A percentile compares a stretch with the other conserved stretches of the same genome.
phyloP scores from a whole-genome alignment of 306 rosid genomes.

The Trifolium fragiferum region DNA sequence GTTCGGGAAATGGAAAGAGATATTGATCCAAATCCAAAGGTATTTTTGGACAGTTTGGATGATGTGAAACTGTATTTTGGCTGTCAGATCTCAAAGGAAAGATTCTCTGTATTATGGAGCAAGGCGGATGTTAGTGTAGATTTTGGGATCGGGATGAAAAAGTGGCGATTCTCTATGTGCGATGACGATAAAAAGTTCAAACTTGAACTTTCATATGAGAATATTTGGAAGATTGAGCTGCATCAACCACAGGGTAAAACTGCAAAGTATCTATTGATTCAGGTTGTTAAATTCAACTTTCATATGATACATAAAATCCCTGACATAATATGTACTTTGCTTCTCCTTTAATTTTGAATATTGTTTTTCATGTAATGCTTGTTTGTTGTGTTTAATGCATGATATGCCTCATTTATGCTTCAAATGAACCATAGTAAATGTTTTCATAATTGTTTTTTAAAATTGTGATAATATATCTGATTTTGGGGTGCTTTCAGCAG shows the following conservation, averaged over 20 bases:
- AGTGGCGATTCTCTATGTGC: constrained; percentile 49
- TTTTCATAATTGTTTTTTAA: background rate
- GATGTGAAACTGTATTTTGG: constrained; percentile 65
- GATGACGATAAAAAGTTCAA: constrained; percentile 42
- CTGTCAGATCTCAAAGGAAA: constrained; percentile 57
- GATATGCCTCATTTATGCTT: background rate
- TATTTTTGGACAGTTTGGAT: constrained; percentile 41
- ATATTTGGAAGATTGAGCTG: constrained; percentile 70
- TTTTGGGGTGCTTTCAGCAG: background rate
- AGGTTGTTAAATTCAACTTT: constrained; percentile 54
- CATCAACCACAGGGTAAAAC: constrained; percentile 48
- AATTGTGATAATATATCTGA: background rate
- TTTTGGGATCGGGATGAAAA: constrained; percentile 58
- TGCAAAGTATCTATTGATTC: constrained; percentile 66
- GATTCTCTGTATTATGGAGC: constrained; percentile 52
- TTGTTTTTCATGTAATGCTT: background rate
- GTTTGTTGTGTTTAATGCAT: constrained; percentile 1
- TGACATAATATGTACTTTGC: background rate
- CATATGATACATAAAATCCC: background rate
- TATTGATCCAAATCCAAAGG: constrained; percentile 59
- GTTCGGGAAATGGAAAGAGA: constrained; percentile 55
- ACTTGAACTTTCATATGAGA: constrained; percentile 68
- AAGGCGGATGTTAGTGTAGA: constrained; percentile 45
- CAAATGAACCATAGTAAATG: background rate
- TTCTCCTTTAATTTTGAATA: background rate